These are phyloP conservation scores for Saccharata proteae DNA, from an alignment of 2,329 filamentous ascomycete genomes.

Conservation along the genomic window DNA sequence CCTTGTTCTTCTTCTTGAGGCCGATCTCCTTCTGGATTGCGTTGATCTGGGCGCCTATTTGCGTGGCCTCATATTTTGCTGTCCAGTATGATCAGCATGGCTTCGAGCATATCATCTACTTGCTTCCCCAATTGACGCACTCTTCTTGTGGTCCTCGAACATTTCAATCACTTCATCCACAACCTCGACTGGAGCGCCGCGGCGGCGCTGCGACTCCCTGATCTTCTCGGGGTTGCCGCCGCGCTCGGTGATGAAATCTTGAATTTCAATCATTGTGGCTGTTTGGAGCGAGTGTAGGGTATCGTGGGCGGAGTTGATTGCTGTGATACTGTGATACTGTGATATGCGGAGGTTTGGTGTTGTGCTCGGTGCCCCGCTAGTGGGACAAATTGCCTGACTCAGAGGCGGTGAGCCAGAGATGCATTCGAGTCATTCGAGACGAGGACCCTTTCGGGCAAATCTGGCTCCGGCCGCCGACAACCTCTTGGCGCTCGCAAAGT, in stretches of 20 bases:
- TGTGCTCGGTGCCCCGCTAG: too few relatives aligned
- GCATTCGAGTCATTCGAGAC: too few relatives aligned
- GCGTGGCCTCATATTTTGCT: constrained; percentile 66
- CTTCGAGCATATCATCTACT: constrained; percentile 3
- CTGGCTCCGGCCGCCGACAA: too few relatives aligned
- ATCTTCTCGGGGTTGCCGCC: constrained; percentile 88
- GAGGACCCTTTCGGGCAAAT: too few relatives aligned
- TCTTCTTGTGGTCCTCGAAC: constrained; percentile 75
- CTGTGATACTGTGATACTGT: too few relatives aligned
- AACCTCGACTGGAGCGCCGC: constrained; percentile 66
- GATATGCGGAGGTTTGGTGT: too few relatives aligned
- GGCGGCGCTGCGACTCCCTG: constrained; percentile 76
- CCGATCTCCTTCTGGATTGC: constrained; percentile 82
- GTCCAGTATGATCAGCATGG: constrained; percentile 15
- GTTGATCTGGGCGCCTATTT: constrained; percentile 78
- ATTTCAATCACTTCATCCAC: constrained; percentile 85
- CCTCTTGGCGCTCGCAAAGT: too few relatives aligned
- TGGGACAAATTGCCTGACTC: too few relatives aligned
- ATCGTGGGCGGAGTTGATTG: too few relatives aligned
- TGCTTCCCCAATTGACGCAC: too few relatives aligned
- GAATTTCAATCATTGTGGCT: constrained; percentile 29
- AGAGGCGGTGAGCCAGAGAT: too few relatives aligned
- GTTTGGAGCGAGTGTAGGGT: neutral
- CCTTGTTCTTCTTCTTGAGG: constrained; percentile 87
- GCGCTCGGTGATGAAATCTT: constrained; percentile 55